Evolutionary conservation across 257 asterid species (phyloP).

Genomic region (Agastache rugosa): DNA sequence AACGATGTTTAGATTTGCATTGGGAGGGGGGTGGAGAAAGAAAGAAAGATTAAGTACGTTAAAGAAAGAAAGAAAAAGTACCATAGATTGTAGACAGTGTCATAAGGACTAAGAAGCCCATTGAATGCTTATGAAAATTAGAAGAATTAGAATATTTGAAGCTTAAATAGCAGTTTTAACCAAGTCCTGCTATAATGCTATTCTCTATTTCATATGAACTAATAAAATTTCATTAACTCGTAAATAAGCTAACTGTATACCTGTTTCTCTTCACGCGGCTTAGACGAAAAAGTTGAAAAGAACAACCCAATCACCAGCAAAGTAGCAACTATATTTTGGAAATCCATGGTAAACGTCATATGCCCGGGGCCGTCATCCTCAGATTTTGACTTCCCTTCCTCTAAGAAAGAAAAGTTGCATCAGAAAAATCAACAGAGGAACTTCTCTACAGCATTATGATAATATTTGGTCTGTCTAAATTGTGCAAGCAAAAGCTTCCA

Average conservation of each 20-base stretch:
- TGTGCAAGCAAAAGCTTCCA: constrained; percentile 16
- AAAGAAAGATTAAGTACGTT: too few species aligned
- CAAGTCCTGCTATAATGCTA: neutral
- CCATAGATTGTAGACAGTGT: neutral
- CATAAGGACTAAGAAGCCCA: constrained; percentile 7
- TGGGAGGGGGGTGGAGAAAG: too few species aligned
- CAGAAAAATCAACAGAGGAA: constrained; percentile 2
- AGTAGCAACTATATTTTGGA: constrained; percentile 47
- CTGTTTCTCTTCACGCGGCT: constrained; percentile 63
- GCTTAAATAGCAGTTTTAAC: constrained; percentile 2
- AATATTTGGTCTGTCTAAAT: constrained; percentile 6
- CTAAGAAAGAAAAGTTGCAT: constrained; percentile 43
- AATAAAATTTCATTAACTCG: neutral
- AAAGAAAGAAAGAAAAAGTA: too few species aligned
- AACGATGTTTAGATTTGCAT: neutral
- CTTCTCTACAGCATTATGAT: constrained; percentile 16
- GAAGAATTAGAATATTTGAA: neutral
- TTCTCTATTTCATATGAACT: constrained; percentile 15
- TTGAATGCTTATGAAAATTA: neutral
- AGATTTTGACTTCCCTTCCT: constrained; percentile 63
- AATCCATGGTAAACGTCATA: constrained; percentile 40
- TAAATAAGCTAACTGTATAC: constrained; percentile 41
- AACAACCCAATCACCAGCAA: constrained; percentile 52
- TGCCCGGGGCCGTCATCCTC: constrained; percentile 46
- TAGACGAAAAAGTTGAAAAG: constrained; percentile 45